These are phyloP conservation scores for Venturia effusa DNA, from an alignment of 2,329 filamentous ascomycete genomes.

Conservation along the genomic window DNA sequence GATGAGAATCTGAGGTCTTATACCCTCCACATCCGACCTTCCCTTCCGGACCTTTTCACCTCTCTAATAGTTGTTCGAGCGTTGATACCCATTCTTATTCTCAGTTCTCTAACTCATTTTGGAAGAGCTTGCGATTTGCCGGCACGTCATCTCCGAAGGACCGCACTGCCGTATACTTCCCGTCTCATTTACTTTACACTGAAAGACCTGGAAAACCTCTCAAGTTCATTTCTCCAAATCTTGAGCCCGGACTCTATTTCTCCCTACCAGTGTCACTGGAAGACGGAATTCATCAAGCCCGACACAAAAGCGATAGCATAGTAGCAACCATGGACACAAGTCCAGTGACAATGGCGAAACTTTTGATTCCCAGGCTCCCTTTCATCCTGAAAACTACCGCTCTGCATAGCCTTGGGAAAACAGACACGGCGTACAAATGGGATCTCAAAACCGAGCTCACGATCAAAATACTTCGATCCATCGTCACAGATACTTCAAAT, in stretches of 20 bases:
- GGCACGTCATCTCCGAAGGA: background rate
- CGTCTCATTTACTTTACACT: too few species aligned
- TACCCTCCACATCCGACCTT: too few species aligned
- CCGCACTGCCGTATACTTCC: background rate
- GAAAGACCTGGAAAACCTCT: background rate
- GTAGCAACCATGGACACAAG: background rate
- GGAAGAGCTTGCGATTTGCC: background rate
- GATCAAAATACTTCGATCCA: constrained; percentile 44
- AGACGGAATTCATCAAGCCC: background rate
- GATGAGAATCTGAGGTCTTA: background rate
- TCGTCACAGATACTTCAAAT: constrained; percentile 22
- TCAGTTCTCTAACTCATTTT: background rate
- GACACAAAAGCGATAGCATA: background rate
- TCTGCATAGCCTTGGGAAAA: constrained; percentile 54
- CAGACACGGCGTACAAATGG: constrained; percentile 63
- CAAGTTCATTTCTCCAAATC: background rate
- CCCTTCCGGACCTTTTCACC: background rate
- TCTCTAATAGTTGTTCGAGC: background rate
- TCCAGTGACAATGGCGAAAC: background rate
- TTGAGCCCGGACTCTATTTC: background rate
- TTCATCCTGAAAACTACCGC: constrained; percentile 42
- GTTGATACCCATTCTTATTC: background rate
- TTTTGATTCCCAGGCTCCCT: constrained; percentile 5
- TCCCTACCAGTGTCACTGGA: background rate
- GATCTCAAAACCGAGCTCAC: constrained; percentile 66